Percentiles rank a stretch among this genome's conserved stretches.
Conservation (phyloP, 2,329 filamentous ascomycete species). For the Scedosporium apiospermum region DNA sequence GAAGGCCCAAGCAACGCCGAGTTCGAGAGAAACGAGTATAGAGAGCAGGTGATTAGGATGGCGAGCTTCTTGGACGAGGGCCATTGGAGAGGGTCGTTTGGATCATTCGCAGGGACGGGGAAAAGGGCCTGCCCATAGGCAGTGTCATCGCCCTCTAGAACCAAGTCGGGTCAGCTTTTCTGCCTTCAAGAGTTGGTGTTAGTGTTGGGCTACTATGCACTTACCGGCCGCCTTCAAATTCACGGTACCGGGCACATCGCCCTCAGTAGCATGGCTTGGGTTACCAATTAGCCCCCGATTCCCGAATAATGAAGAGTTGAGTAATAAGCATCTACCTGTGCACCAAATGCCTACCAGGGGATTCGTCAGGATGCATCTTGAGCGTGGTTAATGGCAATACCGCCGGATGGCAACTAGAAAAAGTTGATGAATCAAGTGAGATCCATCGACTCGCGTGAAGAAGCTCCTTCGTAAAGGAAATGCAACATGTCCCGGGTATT, state of each 20-base stretch:
- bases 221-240: constrained; percentile 30
- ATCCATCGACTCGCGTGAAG: too few relatives aligned
- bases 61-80: constrained; percentile 42
- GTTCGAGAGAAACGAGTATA: constrained; percentile 17
- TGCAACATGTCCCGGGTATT: too few relatives aligned
- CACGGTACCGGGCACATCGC: constrained; percentile 46
- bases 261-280: constrained; percentile 44
- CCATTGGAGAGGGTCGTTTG: constrained; percentile 54
- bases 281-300: not conserved
- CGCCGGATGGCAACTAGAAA: not conserved
- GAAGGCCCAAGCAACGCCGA: constrained; percentile 42
- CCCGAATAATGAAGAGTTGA: not conserved
- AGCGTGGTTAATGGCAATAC: not conserved
- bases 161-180: too few relatives aligned
- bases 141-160: constrained; percentile 47
- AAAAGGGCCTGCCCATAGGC: constrained; percentile 51
- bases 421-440: not conserved
- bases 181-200: not conserved
- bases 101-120: constrained; percentile 50
- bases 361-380: not conserved
- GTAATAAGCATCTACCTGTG: not conserved
- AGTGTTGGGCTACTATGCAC: not conserved
- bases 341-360: not conserved
- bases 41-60: constrained; percentile 34
- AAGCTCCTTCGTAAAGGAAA: too few relatives aligned